These are phyloP conservation scores for Inga leiocalycina DNA, from an alignment of 306 rosid genomes.

Conservation along the genomic window DNA sequence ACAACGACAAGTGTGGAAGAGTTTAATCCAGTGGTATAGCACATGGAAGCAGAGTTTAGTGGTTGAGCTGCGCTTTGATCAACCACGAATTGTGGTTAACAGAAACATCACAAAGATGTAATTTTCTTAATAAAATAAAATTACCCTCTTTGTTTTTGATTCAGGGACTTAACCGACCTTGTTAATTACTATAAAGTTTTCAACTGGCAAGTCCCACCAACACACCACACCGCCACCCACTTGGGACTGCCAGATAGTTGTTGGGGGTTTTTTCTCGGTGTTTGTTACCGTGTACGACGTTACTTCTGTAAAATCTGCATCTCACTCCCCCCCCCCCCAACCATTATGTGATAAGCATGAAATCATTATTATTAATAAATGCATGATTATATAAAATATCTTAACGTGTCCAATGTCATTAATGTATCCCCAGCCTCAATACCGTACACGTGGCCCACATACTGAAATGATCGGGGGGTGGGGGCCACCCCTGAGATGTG, in stretches of 20 bases:
- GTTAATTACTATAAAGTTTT: not conserved
- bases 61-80: slow-evolving; percentile 62
- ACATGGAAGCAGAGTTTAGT: slow-evolving; percentile 41
- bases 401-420: slow-evolving; percentile 36
- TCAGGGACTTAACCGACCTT: slow-evolving; percentile 30
- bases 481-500: slow-evolving; percentile 38
- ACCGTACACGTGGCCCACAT: slow-evolving; percentile 62
- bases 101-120: slow-evolving; percentile 2
- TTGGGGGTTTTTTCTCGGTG: slow-evolving; percentile 19
- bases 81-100: slow-evolving; percentile 44
- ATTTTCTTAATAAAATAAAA: not conserved
- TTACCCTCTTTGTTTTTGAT: not conserved
- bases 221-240: not conserved
- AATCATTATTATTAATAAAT: slow-evolving; percentile 39
- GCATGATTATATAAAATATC: slow-evolving; percentile 42
- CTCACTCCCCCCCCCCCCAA: not conserved
- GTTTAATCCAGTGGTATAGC: not conserved
- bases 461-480: slow-evolving; percentile 44
- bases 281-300: slow-evolving; percentile 43
- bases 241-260: not conserved
- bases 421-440: slow-evolving; percentile 40
- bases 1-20: not conserved
- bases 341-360: slow-evolving; percentile 32
- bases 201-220: slow-evolving; percentile 1
- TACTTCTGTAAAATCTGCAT: slow-evolving; percentile 30